phyloP scores from a whole-genome alignment of 1,139 yeast genomes.

The Pichia kudriavzevii region DNA sequence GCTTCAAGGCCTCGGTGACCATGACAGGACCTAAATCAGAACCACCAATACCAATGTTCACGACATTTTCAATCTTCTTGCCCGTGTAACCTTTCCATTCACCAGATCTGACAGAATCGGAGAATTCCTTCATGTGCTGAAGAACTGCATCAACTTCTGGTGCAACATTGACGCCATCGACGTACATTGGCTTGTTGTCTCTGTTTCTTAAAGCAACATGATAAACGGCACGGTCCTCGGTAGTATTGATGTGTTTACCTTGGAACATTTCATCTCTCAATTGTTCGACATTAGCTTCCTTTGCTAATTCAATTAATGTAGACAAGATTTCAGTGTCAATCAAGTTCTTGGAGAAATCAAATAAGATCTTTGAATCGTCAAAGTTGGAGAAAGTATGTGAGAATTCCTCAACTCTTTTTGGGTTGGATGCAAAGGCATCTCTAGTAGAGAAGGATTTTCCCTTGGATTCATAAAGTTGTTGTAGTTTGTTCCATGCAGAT shows the following conservation, averaged over 20 bases:
- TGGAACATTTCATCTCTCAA: constrained; percentile 87
- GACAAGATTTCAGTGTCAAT: constrained; percentile 73
- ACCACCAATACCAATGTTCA: constrained; percentile 98
- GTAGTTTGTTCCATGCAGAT: constrained; percentile 79
- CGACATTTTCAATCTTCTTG: constrained; percentile 84
- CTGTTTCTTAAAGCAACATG: constrained; percentile 96
- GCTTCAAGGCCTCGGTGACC: constrained; percentile 97
- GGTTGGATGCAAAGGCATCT: constrained; percentile 69
- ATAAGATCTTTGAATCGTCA: constrained; percentile 82
- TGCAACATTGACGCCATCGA: constrained; percentile 83
- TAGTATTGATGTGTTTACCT: constrained; percentile 89
- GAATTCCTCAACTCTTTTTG: constrained; percentile 65
- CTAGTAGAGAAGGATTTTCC: constrained; percentile 68
- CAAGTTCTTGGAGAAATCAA: constrained; percentile 92
- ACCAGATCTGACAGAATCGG: constrained; percentile 84
- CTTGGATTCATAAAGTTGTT: constrained; percentile 55
- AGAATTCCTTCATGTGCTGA: constrained; percentile 93
- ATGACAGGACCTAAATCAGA: constrained; percentile 98
- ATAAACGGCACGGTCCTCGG: constrained; percentile 94
- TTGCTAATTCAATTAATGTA: constrained; percentile 69
- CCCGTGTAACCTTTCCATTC: constrained; percentile 97
- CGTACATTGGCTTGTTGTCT: constrained; percentile 71
- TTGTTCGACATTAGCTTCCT: constrained; percentile 79
- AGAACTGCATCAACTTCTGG: constrained; percentile 86
- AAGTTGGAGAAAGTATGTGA: constrained; percentile 72